These are phyloP conservation scores for Angomonas deanei DNA, from an alignment of 208 protist genomes.

Conservation along the genomic window DNA sequence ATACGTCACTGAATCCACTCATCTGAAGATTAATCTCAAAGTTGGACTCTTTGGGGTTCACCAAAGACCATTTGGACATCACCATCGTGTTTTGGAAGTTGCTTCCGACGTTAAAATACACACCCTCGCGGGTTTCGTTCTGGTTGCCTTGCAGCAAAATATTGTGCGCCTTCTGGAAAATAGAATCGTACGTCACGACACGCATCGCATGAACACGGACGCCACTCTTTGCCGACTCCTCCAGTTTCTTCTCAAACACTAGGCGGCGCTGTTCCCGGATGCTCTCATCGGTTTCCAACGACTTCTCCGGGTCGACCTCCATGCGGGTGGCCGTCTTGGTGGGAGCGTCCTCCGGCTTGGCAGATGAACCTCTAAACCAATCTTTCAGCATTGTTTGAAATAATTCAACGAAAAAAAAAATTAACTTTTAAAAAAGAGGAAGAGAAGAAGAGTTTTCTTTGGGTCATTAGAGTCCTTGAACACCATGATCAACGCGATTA, in stretches of 20 bases:
- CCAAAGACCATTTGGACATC: slow-evolving; percentile 71
- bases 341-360: slow-evolving; percentile 24
- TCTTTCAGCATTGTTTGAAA: slow-evolving; percentile 83
- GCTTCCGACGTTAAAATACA: slow-evolving; percentile 66
- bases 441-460: not conserved
- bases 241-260: slow-evolving; percentile 70
- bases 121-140: slow-evolving; percentile 63
- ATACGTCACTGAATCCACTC: slow-evolving; percentile 84
- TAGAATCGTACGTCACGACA: slow-evolving; percentile 62
- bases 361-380: slow-evolving; percentile 61
- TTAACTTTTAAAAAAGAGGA: slow-evolving; percentile 13
- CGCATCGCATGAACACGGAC: slow-evolving; percentile 26
- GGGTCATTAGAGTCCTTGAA: too few species aligned
- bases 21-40: slow-evolving; percentile 88
- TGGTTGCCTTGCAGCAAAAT: slow-evolving; percentile 66
- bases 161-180: slow-evolving; percentile 61
- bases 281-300: slow-evolving; percentile 53
- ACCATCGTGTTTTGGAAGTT: slow-evolving; percentile 83
- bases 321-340: slow-evolving; percentile 48
- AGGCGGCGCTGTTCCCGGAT: slow-evolving; percentile 27
- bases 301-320: slow-evolving; percentile 73
- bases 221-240: slow-evolving; percentile 55
- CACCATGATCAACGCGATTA: too few species aligned
- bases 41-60: slow-evolving; percentile 74
- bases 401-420: too few species aligned